Percentiles rank a stretch among this genome's conserved stretches.
phyloP scores from a whole-genome alignment of 371 early-diverging fungal species.

The Coemansia sp. region DNA sequence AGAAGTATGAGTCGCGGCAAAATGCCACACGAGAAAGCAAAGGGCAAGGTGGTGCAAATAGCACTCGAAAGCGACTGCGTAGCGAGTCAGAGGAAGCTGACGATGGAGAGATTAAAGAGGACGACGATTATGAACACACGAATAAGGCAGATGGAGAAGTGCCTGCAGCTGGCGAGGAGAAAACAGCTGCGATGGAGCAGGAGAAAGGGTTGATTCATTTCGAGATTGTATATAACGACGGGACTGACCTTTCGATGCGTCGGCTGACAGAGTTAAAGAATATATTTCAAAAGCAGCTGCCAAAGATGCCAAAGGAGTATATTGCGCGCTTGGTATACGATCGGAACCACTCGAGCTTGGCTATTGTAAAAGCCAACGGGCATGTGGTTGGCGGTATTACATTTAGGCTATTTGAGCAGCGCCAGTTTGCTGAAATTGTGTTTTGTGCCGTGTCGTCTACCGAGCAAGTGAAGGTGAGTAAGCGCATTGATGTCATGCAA shows the following conservation, averaged over 20 bases:
- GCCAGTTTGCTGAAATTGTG: constrained; percentile 98
- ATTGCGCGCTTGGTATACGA: constrained; percentile 97
- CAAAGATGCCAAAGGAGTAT: constrained; percentile 99
- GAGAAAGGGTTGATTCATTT: constrained; percentile 68
- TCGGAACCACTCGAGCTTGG: constrained; percentile 83
- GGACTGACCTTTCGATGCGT: constrained; percentile 71
- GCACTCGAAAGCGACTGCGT: constrained; percentile 31
- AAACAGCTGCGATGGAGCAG: constrained; percentile 58
- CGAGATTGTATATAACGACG: constrained; percentile 77
- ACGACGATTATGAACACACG: constrained; percentile 7
- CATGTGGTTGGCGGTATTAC: constrained; percentile 96
- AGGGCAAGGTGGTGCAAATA: neutral
- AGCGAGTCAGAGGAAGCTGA: constrained; percentile 24
- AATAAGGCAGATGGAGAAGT: constrained; percentile 13
- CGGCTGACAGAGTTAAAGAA: constrained; percentile 91
- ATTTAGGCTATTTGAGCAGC: constrained; percentile 86
- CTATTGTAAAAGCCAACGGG: constrained; percentile 63
- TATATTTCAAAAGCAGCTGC: constrained; percentile 97
- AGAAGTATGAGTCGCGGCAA: constrained; percentile 48
- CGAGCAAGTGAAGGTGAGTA: constrained; percentile 90
- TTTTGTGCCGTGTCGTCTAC: constrained; percentile 95
- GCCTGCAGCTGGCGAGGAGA: constrained; percentile 21
- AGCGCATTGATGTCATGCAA: neutral
- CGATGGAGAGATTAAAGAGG: constrained; percentile 13
- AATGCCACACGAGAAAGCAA: constrained; percentile 31